Evolutionary conservation across 441 rosid species (phyloP), one percentile per base, ranked within the genome.

Genomic region (Croton laevigatus): DNA sequence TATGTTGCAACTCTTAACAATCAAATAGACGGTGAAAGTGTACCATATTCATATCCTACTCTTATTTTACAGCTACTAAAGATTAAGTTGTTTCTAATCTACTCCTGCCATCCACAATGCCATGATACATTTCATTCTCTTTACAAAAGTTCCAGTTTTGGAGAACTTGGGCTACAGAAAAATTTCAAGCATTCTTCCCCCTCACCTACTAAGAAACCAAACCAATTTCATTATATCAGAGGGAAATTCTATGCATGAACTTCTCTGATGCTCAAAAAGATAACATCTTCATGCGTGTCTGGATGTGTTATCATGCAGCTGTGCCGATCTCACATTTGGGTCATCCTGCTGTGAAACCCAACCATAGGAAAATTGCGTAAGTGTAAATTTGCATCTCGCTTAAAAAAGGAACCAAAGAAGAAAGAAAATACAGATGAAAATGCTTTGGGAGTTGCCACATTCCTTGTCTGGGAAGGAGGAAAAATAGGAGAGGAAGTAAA

Each of bases 261-360:
- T 74, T 23, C 75, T 74, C 58, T 73, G 4, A 16, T 55, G 13
- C 19, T 53, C 62, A 22, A 27, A 44, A 38, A 16, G n/a, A 1
- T 61, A 38, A 34, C 2, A 27, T 70, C 48, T 65, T 85, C 72
- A 91, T 0, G 83, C 76, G 66, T 91, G 93, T 78, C 97, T 86
- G 59, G 94, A 82, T 22, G 89, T 81, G 60, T 87, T 89, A 45
- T 91, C 94, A 53, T 88, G 97, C 76, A 89, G 75, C 76, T 87
- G 97, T 2, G 94, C 74, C 7, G 90, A 71, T 82, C 97, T 86
- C 77, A 88, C 94, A 71, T 84, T 91, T 51, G 92, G 83, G 67
- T 91, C 94, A 66, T 91, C 97, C 94, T 86, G 86, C 71, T 51
- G 72, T 70, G 59, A 52, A 62, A 38, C 17, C 37, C 46, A 23